Base-by-base conservation (phyloP, 345 rosid species). In the Brassica incana region DNA sequence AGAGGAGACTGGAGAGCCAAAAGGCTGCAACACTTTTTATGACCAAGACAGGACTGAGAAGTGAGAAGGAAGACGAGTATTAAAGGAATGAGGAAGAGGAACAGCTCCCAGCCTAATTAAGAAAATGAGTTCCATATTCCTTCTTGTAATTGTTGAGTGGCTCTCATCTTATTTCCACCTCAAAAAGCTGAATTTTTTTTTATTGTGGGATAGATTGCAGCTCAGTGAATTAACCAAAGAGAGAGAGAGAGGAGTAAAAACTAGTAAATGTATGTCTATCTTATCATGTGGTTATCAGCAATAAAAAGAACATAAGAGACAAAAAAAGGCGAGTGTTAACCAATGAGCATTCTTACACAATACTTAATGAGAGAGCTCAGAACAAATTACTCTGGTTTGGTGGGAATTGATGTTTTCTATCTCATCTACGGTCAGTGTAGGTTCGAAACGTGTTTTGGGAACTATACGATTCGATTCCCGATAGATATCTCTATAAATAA, bases 41-140 rank as follows among this genome's bases (percentile, higher is more conserved):
- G 83, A 80, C 77, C 83, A 75, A 75, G 83, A 80, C 80, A 80
- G 72, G 80, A 80, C 80, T 80, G 29, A 5, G 60, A 62, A 23
- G 36, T 80, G 29, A 5, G 60, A 62, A 23, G 36, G 66, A 69
- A 64, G 72, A 75, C 76, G 83, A 80, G 80, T 75, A 80, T 80
- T 75, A 70, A 80, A 75, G 80, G 80, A 80, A 80, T 80, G 72
- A 75, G 25, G 76, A 80, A 80, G 80, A 80, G 77, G 83, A 80
- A 69, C 79, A 75, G 80, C 72, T 75, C 62, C 72, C 71, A 80
- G 40, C 83, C 76, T 80, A 56, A 80, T 80, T 65, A 75, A 80
- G 79, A 80, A 75, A 80, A 75, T 75, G 56, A 8, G 6, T 75
- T 78, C 29, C 72, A 80, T 70, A 75, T 80, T 80, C 83, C 83